Evolutionary conservation across 805 yeast species (phyloP).

Genomic region (Monosporozyma siamensis): DNA sequence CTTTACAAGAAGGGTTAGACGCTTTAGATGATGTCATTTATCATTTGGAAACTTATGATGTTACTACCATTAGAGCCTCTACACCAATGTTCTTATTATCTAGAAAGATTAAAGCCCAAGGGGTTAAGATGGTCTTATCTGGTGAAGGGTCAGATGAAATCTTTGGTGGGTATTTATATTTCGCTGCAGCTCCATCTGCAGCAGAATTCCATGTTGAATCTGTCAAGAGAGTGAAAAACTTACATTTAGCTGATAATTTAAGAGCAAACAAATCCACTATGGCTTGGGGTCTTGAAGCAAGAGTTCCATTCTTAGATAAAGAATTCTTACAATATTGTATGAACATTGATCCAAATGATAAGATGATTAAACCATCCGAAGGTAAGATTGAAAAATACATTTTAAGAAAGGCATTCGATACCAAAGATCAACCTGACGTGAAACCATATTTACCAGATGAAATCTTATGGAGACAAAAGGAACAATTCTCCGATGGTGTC

Average conservation of each 20-base stretch:
- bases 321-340: conserved; percentile 82
- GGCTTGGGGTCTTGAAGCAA: conserved; percentile 99
- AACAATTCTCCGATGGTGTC: conserved; percentile 98
- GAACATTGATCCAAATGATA: conserved; percentile 92
- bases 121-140: conserved; percentile 97
- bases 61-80: conserved; percentile 97
- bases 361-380: conserved; percentile 61
- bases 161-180: conserved; percentile 96
- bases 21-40: conserved; percentile 89
- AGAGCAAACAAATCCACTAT: conserved; percentile 98
- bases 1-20: conserved; percentile 93
- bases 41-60: conserved; percentile 96
- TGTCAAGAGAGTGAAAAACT: conserved; percentile 92
- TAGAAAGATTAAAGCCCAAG: conserved; percentile 97
- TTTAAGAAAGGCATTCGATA: conserved; percentile 95
- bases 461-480: conserved; percentile 99
- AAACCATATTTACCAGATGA: conserved; percentile 92
- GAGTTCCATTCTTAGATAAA: conserved; percentile 98
- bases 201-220: conserved; percentile 92
- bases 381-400: conserved; percentile 91
- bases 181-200: conserved; percentile 92
- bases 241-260: conserved; percentile 93
- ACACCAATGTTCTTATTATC: conserved; percentile 97
- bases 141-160: conserved; percentile 99
- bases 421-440: conserved; percentile 65